Evolutionary conservation across 139 green algal species (phyloP).

Genomic region (Chlamydomonas sp.): DNA sequence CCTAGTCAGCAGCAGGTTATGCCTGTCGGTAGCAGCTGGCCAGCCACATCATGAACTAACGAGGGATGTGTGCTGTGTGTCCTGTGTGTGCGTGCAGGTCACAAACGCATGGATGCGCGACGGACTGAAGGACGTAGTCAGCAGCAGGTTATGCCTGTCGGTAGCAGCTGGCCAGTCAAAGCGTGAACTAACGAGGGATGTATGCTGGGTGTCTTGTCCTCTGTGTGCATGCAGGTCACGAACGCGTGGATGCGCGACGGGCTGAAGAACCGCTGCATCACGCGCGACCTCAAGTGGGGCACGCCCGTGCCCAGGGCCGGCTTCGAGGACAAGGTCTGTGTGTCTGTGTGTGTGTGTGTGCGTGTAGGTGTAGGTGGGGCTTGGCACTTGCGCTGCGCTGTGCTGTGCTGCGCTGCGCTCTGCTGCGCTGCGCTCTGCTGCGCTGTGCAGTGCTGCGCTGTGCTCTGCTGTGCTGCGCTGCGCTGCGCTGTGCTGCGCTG

Average conservation of each 20-base stretch:
- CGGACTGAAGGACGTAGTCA: constrained; percentile 88
- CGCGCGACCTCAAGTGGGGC: constrained; percentile 93
- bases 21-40: neutral
- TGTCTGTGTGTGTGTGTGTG: no score
- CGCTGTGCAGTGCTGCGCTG: no score
- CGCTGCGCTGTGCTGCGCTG: no score
- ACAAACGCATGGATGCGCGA: constrained; percentile 93
- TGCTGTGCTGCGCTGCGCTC: no score
- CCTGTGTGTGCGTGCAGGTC: constrained; percentile 33
- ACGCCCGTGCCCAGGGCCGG: constrained; percentile 81
- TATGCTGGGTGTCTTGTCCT: neutral
- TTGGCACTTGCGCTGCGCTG: no score
- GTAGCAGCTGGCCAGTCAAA: neutral
- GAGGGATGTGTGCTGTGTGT: neutral
- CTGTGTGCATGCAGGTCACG: constrained; percentile 68
- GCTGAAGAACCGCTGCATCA: constrained; percentile 94
- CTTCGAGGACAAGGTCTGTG: constrained; percentile 73
- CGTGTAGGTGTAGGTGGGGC: no score
- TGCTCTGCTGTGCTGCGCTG: no score
- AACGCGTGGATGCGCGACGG: constrained; percentile 92
- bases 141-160: no score
- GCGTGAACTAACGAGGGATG: neutral
- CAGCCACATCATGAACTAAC: neutral
- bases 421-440: no score
- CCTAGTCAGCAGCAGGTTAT: constrained; percentile 94